Conservation (phyloP, 306 rosid species). For the Luffa acutangula region DNA sequence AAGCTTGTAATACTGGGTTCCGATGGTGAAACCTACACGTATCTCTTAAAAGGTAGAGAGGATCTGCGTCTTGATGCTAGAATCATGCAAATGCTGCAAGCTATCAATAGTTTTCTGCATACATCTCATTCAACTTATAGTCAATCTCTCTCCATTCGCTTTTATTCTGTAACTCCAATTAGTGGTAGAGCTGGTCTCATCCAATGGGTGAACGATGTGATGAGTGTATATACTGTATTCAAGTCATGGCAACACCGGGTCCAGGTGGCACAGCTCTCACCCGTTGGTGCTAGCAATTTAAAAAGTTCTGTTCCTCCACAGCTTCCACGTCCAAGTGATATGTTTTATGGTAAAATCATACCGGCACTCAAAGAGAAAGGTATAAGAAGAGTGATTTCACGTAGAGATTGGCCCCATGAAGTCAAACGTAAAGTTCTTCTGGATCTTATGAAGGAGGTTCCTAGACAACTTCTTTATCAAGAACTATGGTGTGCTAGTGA, state of each 20-base stretch:
- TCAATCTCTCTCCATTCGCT: slow-evolving; percentile 66
- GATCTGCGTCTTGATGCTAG: slow-evolving; percentile 97
- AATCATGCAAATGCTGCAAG: slow-evolving; percentile 92
- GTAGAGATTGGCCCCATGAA: slow-evolving; percentile 99
- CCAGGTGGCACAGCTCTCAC: slow-evolving; percentile 63
- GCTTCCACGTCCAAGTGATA: slow-evolving; percentile 96
- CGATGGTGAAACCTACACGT: slow-evolving; percentile 81
- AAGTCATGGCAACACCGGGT: slow-evolving; percentile 90
- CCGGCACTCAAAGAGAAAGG: slow-evolving; percentile 99
- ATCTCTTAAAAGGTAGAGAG: slow-evolving; percentile 93
- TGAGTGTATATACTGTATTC: slow-evolving; percentile 84
- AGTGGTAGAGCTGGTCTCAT: slow-evolving; percentile 94
- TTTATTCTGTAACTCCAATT: slow-evolving; percentile 96
- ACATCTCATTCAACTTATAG: slow-evolving; percentile 67
- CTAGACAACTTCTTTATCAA: slow-evolving; percentile 80
- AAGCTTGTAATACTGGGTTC: slow-evolving; percentile 82
- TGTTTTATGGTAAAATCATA: slow-evolving; percentile 96
- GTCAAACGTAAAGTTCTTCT: slow-evolving; percentile 86
- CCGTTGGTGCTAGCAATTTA: slow-evolving; percentile 43
- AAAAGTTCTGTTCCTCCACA: slow-evolving; percentile 72
- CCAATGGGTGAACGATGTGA: slow-evolving; percentile 90
- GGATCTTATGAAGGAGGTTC: slow-evolving; percentile 93
- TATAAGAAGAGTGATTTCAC: slow-evolving; percentile 91
- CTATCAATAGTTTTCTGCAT: slow-evolving; percentile 71
- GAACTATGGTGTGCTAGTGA: slow-evolving; percentile 98